phyloP scores from a whole-genome alignment of 2,329 filamentous ascomycete genomes.

The Fusarium anguioides region DNA sequence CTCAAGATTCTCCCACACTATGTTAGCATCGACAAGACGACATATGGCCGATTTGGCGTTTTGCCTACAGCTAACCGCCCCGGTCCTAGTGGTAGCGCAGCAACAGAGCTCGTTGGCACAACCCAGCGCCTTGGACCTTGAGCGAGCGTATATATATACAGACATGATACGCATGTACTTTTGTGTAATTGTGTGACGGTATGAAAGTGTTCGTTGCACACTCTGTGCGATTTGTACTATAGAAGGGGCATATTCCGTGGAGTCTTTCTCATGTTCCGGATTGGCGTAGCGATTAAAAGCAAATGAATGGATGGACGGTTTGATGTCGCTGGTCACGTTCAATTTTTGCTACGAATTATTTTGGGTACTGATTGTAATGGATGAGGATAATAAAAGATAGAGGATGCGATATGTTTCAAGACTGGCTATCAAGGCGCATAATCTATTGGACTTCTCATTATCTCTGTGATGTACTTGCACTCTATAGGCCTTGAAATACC shows the following conservation, averaged over 20 bases:
- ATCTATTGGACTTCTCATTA: not conserved
- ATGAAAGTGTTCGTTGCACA: constrained; percentile 8
- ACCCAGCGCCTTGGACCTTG: constrained; percentile 77
- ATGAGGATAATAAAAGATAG: constrained; percentile 2
- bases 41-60: constrained; percentile 90
- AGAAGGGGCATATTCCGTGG: constrained; percentile 29
- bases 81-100: constrained; percentile 55
- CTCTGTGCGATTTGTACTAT: constrained; percentile 33
- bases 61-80: constrained; percentile 69
- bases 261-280: constrained; percentile 22
- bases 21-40: constrained; percentile 95
- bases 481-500: not conserved
- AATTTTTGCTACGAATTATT: not conserved
- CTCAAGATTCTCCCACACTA: constrained; percentile 88
- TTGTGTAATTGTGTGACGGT: constrained; percentile 18
- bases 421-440: not conserved
- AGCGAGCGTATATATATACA: constrained; percentile 44
- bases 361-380: constrained; percentile 19
- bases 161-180: constrained; percentile 9
- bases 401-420: constrained; percentile 1
- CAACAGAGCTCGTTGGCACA: constrained; percentile 69
- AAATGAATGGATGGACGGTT: constrained; percentile 20
- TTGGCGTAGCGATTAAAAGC: constrained; percentile 28
- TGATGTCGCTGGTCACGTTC: constrained; percentile 2
- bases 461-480: not conserved